Evolutionary conservation across 441 rosid genomes (phyloP).

Genomic region (Hypseocharis bilobata): DNA sequence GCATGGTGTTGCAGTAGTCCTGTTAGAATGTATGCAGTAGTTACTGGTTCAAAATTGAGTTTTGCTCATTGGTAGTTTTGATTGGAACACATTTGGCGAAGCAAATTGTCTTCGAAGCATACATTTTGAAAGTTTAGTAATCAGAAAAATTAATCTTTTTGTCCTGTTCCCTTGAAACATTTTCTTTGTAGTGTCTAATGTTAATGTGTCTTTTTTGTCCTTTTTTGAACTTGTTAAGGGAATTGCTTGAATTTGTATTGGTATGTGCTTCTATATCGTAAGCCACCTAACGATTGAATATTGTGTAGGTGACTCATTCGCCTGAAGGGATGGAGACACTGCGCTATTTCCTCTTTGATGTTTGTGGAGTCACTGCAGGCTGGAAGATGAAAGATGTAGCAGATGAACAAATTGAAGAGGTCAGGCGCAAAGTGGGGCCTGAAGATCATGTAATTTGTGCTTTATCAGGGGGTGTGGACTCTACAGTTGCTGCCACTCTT

Average conservation of each 20-base stretch:
- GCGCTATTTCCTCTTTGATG: conserved; percentile 52
- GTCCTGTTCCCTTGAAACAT: no score
- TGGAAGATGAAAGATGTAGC: conserved; percentile 84
- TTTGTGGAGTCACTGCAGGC: conserved; percentile 59
- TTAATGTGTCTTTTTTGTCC: no score
- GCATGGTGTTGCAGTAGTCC: no score
- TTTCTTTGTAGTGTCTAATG: no score
- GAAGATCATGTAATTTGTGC: conserved; percentile 86
- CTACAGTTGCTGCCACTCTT: conserved; percentile 88
- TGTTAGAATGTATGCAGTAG: no score
- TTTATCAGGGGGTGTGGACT: conserved; percentile 82
- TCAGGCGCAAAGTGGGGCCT: conserved; percentile 48
- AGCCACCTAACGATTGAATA: conserved; percentile 11
- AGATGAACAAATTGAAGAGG: conserved; percentile 73
- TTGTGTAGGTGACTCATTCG: conserved; percentile 73
- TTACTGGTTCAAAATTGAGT: no score
- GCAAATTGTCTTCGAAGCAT: no score
- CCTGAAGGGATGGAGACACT: conserved; percentile 85
- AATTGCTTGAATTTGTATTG: background rate
- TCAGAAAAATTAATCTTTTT: no score
- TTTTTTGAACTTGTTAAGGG: background rate
- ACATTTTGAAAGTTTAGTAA: no score
- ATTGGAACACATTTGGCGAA: no score
- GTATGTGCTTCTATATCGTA: background rate
- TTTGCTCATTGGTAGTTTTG: no score